A percentile compares a stretch with the other conserved stretches of the same genome.
Conservation (phyloP, 129 eudicot genomes). For the Silybum marianum region DNA sequence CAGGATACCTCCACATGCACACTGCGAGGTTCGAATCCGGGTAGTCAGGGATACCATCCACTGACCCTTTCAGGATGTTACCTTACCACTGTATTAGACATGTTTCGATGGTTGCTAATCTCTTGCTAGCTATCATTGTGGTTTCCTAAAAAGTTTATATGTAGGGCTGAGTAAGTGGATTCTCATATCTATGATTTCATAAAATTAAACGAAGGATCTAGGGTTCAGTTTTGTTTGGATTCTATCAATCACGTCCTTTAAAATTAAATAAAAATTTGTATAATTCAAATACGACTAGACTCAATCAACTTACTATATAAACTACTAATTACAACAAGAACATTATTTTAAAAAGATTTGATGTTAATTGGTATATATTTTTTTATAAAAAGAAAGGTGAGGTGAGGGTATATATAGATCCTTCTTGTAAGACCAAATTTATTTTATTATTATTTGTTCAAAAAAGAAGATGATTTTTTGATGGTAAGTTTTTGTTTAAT, state of each 20-base stretch:
- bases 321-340: not conserved
- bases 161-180: not conserved
- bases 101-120: too few relatives aligned
- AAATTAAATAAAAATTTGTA: too few relatives aligned
- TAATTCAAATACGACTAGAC: not conserved
- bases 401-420: not conserved
- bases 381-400: not conserved
- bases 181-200: not conserved
- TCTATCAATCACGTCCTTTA: not conserved
- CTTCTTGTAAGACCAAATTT: not conserved
- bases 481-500: slow-evolving; percentile 5
- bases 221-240: not conserved
- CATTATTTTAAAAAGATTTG: not conserved
- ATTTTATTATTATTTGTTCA: not conserved
- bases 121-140: too few relatives aligned
- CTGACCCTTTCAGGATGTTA: too few relatives aligned
- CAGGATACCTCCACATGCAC: too few relatives aligned
- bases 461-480: not conserved
- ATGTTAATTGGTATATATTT: not conserved
- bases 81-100: too few relatives aligned
- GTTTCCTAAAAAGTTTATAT: not conserved
- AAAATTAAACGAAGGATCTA: not conserved
- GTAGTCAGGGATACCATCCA: too few relatives aligned
- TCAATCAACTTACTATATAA: too few relatives aligned
- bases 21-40: too few relatives aligned